Evolutionary conservation across 768 basidiomycete genomes (phyloP).

Genomic region (Leccinum subgranulosum): DNA sequence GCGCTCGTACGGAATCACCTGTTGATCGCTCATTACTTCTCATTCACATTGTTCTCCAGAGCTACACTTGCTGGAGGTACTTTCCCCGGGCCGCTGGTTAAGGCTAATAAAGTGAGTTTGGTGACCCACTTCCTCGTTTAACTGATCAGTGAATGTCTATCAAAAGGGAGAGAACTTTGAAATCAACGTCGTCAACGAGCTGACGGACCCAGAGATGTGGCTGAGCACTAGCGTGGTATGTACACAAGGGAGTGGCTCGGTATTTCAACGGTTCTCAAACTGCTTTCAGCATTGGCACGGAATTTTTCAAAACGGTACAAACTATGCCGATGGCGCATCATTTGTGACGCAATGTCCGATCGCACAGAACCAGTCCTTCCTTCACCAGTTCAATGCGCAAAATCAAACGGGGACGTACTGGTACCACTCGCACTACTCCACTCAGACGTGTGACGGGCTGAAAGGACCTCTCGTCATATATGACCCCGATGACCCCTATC

Average conservation of each 20-base stretch:
- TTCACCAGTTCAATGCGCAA: conserved; percentile 13
- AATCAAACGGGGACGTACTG: conserved; percentile 30
- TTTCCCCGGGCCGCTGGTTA: conserved; percentile 47
- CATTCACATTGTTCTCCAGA: conserved; percentile 3
- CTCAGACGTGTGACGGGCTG: conserved; percentile 39
- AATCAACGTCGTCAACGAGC: conserved; percentile 44
- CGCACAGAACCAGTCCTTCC: conserved; percentile 21
- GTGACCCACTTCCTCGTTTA: neutral
- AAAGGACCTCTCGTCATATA: conserved; percentile 41
- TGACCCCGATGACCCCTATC: conserved; percentile 39
- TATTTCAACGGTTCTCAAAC: neutral
- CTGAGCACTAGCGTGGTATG: conserved; percentile 45
- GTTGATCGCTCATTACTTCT: neutral
- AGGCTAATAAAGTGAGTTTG: conserved; percentile 28
- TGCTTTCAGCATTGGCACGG: conserved; percentile 53
- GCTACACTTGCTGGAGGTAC: conserved; percentile 37
- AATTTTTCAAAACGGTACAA: conserved; percentile 42
- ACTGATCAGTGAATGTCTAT: neutral
- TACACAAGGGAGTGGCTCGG: neutral
- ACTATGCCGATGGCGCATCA: conserved; percentile 43
- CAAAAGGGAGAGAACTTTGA: conserved; percentile 37
- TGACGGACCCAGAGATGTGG: conserved; percentile 47
- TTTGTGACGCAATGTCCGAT: conserved; percentile 37
- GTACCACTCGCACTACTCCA: conserved; percentile 39
- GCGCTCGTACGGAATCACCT: conserved; percentile 35